A percentile compares a stretch with the other conserved stretches of the same genome.
phyloP scores from a whole-genome alignment of 345 rosid species.

The Gossypium raimondii region DNA sequence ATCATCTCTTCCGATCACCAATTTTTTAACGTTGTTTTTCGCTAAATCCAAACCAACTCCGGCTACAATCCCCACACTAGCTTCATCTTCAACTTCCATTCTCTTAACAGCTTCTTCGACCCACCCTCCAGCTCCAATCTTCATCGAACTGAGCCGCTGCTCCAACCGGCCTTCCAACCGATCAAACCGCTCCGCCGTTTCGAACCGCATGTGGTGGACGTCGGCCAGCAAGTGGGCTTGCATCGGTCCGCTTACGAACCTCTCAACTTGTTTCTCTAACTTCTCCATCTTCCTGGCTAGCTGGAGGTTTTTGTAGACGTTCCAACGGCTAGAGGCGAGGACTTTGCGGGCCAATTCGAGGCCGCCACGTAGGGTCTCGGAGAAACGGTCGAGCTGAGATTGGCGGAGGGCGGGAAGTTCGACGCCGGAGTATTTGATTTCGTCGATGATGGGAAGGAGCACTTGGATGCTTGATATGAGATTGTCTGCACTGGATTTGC shows the following conservation, averaged over 20 bases:
- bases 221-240: constrained; percentile 58
- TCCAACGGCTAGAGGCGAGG: constrained; percentile 50
- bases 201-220: constrained; percentile 47
- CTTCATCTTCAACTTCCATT: constrained; percentile 40
- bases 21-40: constrained; percentile 67
- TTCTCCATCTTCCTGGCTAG: constrained; percentile 59
- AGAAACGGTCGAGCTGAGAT: constrained; percentile 49
- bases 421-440: constrained; percentile 72
- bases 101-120: constrained; percentile 48
- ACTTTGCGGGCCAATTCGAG: constrained; percentile 49
- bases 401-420: constrained; percentile 69
- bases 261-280: constrained; percentile 44
- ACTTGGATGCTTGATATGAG: constrained; percentile 29
- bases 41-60: constrained; percentile 57
- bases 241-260: constrained; percentile 37
- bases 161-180: constrained; percentile 53
- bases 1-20: constrained; percentile 44
- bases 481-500: constrained; percentile 42
- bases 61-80: constrained; percentile 16
- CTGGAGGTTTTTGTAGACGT: constrained; percentile 46
- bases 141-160: constrained; percentile 52
- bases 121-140: constrained; percentile 60
- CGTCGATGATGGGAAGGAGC: constrained; percentile 47
- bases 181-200: constrained; percentile 45
- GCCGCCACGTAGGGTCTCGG: constrained; percentile 37